Evolutionary conservation across 306 rosid genomes (phyloP), one percentile per base, ranked within the genome.

Genomic region (Pachyrhizus erosus): DNA sequence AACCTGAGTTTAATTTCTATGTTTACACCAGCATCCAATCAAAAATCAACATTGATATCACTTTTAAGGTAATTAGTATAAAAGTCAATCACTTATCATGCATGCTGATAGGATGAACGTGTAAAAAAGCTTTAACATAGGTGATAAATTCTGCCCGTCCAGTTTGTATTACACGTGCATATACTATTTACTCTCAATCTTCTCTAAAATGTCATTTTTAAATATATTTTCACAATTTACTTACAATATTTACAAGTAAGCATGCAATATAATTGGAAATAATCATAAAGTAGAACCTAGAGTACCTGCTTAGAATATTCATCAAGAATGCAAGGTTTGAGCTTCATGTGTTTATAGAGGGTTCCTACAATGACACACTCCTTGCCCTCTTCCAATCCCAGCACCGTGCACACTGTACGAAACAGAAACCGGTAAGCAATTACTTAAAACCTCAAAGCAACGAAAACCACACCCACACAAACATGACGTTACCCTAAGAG

Each of bases 291-390:
- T 3, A 70, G 46, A 3, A 26, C 9, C 45, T 1, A 49, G 6
- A 24, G n/a, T 39, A 86, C 98, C 98, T 90, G 88, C 87, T 93
- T 93, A 55, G 99, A 89, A 87, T 93, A 96, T 88, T 96, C 99
- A 26, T 93, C 97, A 55, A 96, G 93, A 79, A 96, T 75, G 39
- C 88, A 88, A 83, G 98, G 98, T 83, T 96, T 93, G 82, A 96
- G 98, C 83, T 93, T 91, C 99, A 96, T 96, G 91, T 89, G 90
- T 91, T 96, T 93, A 87, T 87, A 96, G 73, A 92, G 75, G 77
- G 99, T 96, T 73, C 98, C 99, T 45, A 93, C 94, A 60, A 96
- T 57, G 57, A 94, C 77, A 89, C 99, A 93, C 58, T 93, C 98
- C 82, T 93, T 96, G 67, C 87, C 96, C 78, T 86, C 79, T 80